These are phyloP conservation scores for Ganoderma lingzhi DNA, from an alignment of 1,284 basidiomycete species.

Conservation along the genomic window DNA sequence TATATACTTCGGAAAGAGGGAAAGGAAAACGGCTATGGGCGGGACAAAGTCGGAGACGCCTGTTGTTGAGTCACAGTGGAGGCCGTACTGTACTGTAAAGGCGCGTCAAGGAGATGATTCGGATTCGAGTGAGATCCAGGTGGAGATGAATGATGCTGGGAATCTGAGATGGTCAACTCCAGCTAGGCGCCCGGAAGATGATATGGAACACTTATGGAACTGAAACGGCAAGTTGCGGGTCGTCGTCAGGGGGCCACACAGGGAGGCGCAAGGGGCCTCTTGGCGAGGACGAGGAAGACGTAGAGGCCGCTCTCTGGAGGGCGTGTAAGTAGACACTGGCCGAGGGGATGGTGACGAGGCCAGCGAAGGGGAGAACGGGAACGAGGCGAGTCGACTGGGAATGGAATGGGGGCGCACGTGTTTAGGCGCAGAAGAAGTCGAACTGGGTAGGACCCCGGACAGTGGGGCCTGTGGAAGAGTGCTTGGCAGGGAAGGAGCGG, in stretches of 20 bases:
- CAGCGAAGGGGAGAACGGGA: constrained; percentile 13
- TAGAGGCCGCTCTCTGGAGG: background rate
- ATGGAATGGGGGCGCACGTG: constrained; percentile 36
- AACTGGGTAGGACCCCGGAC: constrained; percentile 34
- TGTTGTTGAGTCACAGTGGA: constrained; percentile 9
- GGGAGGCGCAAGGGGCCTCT: constrained; percentile 12
- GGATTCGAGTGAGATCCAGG: constrained; percentile 22
- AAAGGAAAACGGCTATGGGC: background rate
- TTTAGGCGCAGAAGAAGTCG: constrained; percentile 20
- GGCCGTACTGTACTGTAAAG: background rate
- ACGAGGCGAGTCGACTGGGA: constrained; percentile 12
- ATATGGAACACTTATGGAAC: constrained; percentile 30
- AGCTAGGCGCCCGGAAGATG: constrained; percentile 23
- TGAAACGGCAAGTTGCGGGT: constrained; percentile 34
- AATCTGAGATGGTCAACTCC: constrained; percentile 27
- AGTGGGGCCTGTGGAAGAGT: constrained; percentile 17
- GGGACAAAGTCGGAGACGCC: constrained; percentile 27
- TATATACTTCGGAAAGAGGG: constrained; percentile 7
- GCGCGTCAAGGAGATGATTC: constrained; percentile 14
- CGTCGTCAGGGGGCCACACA: constrained; percentile 22
- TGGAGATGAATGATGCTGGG: constrained; percentile 29
- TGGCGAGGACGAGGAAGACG: constrained; percentile 11
- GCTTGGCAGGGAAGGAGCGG: constrained; percentile 28
- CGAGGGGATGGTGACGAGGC: background rate
- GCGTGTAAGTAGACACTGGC: constrained; percentile 4